Conservation (phyloP, 2,329 filamentous ascomycete species). For the Trichoderma sp. region DNA sequence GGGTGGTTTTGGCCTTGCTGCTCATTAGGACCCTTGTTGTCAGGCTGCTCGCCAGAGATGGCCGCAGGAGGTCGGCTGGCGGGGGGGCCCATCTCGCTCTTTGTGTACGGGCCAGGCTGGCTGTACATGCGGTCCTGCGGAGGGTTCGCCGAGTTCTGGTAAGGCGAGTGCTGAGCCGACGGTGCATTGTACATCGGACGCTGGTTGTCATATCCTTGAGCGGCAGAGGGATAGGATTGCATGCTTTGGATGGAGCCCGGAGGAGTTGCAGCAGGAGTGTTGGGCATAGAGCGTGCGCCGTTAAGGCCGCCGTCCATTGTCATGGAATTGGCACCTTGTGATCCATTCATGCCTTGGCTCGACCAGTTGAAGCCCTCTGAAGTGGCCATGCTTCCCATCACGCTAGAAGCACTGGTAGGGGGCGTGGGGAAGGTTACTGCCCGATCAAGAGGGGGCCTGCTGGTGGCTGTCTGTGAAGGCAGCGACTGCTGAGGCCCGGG, state of each 20-base stretch:
- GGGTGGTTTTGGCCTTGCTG: constrained; percentile 56
- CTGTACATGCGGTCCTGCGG: constrained; percentile 67
- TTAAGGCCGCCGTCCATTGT: constrained; percentile 77
- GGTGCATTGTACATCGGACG: constrained; percentile 77
- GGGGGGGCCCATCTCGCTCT: constrained; percentile 87
- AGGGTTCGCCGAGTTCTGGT: constrained; percentile 62
- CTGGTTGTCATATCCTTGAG: constrained; percentile 72
- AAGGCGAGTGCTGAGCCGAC: constrained; percentile 69
- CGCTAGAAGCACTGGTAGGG: constrained; percentile 86
- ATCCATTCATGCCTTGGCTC: constrained; percentile 60
- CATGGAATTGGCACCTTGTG: constrained; percentile 68
- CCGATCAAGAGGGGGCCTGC: constrained; percentile 76
- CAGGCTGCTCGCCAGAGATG: constrained; percentile 62
- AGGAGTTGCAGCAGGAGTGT: constrained; percentile 87
- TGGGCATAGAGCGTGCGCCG: constrained; percentile 82
- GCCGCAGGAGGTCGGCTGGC: constrained; percentile 61
- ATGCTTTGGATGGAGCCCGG: constrained; percentile 79
- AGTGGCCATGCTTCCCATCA: constrained; percentile 71
- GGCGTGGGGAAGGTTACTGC: constrained; percentile 93
- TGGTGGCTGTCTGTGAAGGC: constrained; percentile 69
- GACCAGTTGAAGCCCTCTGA: constrained; percentile 82
- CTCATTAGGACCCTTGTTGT: constrained; percentile 64
- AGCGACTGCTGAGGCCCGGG: constrained; percentile 57
- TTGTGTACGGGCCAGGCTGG: constrained; percentile 70
- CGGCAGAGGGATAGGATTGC: constrained; percentile 70